phyloP scores from a whole-genome alignment of 106 monocot genomes.

The Apostasia ramifera region DNA sequence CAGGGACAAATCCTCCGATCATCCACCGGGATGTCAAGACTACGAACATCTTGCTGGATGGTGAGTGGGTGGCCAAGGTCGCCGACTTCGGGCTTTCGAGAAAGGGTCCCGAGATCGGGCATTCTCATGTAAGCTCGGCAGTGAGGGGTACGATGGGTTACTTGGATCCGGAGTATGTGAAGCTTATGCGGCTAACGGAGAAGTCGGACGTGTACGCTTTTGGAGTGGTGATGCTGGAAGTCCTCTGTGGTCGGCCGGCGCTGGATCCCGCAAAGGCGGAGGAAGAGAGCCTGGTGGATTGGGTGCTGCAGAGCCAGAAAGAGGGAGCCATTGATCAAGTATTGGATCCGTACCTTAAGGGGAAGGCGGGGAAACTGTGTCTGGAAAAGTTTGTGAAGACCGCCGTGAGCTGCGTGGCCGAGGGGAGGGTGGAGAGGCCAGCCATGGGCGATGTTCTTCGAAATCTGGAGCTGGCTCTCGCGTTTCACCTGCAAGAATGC shows the following conservation, averaged over 20 bases:
- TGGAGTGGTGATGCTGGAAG: constrained; percentile 12
- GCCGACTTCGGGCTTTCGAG: constrained; percentile 41
- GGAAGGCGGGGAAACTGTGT: constrained; percentile 9
- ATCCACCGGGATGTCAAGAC: constrained; percentile 47
- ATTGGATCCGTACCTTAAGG: constrained; percentile 17
- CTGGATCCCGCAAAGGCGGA: constrained; percentile 3
- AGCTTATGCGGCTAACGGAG: constrained; percentile 13
- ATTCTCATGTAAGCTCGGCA: constrained; percentile 30
- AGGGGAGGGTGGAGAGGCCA: constrained; percentile 13
- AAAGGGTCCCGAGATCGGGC: constrained; percentile 9
- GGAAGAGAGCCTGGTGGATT: constrained; percentile 29
- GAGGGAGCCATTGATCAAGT: constrained; percentile 20
- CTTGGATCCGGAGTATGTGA: constrained; percentile 35
- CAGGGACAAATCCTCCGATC: constrained; percentile 28
- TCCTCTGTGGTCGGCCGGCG: constrained; percentile 24
- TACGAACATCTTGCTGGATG: constrained; percentile 37
- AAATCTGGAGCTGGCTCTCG: constrained; percentile 25
- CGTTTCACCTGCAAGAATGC: constrained; percentile 10
- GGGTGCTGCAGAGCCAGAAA: constrained; percentile 17
- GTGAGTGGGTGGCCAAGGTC: constrained; percentile 36
- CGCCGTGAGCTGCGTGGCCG: constrained; percentile 16
- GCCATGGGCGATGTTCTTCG: constrained; percentile 22
- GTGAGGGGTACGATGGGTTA: constrained; percentile 38
- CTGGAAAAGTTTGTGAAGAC: constrained; percentile 13
- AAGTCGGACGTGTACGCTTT: constrained; percentile 16